phyloP scores from a whole-genome alignment of 768 basidiomycete genomes.

The Trametes punicea region DNA sequence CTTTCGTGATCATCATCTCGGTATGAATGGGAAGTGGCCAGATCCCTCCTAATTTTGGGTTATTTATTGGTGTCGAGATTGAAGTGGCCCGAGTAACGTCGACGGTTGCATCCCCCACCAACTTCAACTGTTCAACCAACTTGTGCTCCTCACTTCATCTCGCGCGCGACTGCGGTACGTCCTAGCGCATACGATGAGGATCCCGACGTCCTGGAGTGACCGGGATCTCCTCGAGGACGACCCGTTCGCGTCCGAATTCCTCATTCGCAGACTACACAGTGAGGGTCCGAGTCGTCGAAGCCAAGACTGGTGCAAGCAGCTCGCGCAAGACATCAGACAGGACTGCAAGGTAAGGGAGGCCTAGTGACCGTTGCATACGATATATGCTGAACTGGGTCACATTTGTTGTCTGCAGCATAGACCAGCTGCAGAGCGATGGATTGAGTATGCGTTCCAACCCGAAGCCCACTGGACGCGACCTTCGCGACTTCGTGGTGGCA shows the following conservation, averaged over 20 bases:
- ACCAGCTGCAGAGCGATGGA: constrained; percentile 1
- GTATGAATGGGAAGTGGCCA: not conserved
- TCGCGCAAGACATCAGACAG: not conserved
- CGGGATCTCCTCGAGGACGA: constrained; percentile 22
- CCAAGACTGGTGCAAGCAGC: constrained; percentile 4
- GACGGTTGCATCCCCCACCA: too few relatives aligned
- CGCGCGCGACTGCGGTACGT: too few relatives aligned
- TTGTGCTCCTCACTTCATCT: not conserved
- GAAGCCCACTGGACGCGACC: not conserved
- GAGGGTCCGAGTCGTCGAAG: not conserved
- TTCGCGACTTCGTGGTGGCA: not conserved
- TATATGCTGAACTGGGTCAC: too few relatives aligned
- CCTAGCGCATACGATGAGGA: too few relatives aligned
- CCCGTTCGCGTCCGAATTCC: constrained; percentile 23
- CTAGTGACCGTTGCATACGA: not conserved
- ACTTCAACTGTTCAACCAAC: too few relatives aligned
- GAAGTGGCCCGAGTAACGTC: too few relatives aligned
- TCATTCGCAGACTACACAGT: not conserved
- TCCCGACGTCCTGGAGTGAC: constrained; percentile 16
- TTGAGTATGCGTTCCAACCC: constrained; percentile 2
- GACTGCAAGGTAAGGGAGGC: not conserved
- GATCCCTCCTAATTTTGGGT: not conserved
- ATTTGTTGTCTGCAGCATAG: not conserved
- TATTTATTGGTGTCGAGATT: not conserved
- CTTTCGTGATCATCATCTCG: not conserved